Conservation (phyloP, 768 basidiomycete genomes). For the Boletus insuetus region DNA sequence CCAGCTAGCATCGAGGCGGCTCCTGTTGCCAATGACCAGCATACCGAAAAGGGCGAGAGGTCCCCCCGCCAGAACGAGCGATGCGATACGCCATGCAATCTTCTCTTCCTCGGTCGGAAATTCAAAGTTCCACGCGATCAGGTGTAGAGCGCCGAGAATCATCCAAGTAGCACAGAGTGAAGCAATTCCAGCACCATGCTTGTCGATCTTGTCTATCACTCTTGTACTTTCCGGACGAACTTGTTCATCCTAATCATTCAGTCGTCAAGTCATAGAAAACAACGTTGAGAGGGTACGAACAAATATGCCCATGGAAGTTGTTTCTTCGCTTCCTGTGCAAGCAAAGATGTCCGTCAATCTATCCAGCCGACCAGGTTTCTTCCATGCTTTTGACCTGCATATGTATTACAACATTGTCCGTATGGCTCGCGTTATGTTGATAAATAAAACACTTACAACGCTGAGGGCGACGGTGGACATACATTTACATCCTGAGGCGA, state of each 20-base stretch:
- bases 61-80: background rate
- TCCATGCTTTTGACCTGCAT: too few species aligned
- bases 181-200: background rate
- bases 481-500: background rate
- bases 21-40: background rate
- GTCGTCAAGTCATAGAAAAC: too few species aligned
- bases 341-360: too few species aligned
- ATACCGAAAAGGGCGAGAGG: background rate
- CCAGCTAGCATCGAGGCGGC: too few species aligned
- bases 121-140: background rate
- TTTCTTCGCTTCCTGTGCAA: too few species aligned
- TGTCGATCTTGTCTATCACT: background rate
- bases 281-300: too few species aligned
- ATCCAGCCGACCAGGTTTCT: too few species aligned
- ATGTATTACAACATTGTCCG: too few species aligned
- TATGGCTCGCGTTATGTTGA: background rate
- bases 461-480: background rate
- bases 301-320: too few species aligned
- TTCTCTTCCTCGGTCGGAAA: background rate
- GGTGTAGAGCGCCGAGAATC: background rate
- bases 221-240: too few species aligned
- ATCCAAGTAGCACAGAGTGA: background rate
- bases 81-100: background rate
- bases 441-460: background rate
- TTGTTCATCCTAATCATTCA: too few species aligned